These are phyloP conservation scores for Leptodontidium sp. DNA, from an alignment of 2,329 filamentous ascomycete genomes.

Conservation along the genomic window DNA sequence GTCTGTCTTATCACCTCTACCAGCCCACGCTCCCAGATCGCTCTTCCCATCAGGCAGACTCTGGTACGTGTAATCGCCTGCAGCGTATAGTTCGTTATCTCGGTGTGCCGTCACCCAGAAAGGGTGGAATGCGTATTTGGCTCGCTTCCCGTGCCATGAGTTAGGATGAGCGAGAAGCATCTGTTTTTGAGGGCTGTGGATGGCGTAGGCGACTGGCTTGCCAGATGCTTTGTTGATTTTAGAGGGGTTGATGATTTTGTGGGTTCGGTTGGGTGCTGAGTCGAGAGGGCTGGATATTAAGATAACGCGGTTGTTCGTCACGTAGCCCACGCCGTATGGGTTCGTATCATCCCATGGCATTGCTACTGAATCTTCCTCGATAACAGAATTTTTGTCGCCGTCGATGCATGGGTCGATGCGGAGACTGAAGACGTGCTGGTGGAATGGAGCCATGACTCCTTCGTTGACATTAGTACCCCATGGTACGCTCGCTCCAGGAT, in stretches of 20 bases:
- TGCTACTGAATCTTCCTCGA: slow-evolving; percentile 62
- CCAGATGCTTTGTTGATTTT: slow-evolving; percentile 82
- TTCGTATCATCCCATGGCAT: slow-evolving; percentile 56
- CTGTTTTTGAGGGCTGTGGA: slow-evolving; percentile 84
- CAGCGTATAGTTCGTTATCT: slow-evolving; percentile 50
- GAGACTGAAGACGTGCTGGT: slow-evolving; percentile 65
- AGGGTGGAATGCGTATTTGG: slow-evolving; percentile 85
- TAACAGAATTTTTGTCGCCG: slow-evolving; percentile 59
- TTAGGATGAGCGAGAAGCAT: slow-evolving; percentile 79
- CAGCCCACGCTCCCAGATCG: slow-evolving; percentile 69
- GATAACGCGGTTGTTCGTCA: slow-evolving; percentile 43
- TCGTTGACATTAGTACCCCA: slow-evolving; percentile 68
- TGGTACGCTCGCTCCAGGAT: slow-evolving; percentile 57
- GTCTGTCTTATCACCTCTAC: slow-evolving; percentile 86
- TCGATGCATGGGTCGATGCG: slow-evolving; percentile 65
- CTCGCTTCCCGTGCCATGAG: slow-evolving; percentile 86
- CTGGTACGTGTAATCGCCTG: slow-evolving; percentile 48
- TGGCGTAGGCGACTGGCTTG: slow-evolving; percentile 85
- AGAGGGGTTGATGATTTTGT: slow-evolving; percentile 87
- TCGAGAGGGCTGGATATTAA: slow-evolving; percentile 51
- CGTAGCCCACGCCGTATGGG: slow-evolving; percentile 61
- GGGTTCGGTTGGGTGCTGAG: slow-evolving; percentile 68
- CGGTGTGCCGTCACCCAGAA: slow-evolving; percentile 88
- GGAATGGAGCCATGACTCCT: slow-evolving; percentile 65
- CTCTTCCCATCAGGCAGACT: slow-evolving; percentile 35